phyloP scores from a whole-genome alignment of 1,284 basidiomycete genomes.

The Termitomyces sp. region DNA sequence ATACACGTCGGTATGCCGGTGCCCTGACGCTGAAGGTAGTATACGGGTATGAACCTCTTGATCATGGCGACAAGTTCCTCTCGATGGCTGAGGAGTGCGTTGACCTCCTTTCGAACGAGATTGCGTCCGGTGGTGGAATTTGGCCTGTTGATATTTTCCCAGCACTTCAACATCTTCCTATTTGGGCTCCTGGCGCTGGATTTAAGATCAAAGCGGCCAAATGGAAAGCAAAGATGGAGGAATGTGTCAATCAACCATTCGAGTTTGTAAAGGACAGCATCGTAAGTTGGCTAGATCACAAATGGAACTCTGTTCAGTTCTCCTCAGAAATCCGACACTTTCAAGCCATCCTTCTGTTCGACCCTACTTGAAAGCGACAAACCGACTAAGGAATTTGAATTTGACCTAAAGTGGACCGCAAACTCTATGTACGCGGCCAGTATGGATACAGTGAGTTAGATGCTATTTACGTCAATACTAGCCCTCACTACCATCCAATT shows the following conservation, averaged over 20 bases:
- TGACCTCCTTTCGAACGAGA: constrained; percentile 51
- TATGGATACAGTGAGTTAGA: constrained; percentile 50
- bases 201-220: constrained; percentile 49
- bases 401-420: constrained; percentile 66
- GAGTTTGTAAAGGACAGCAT: constrained; percentile 52
- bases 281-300: constrained; percentile 29
- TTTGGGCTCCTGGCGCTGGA: constrained; percentile 29
- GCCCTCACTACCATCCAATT: constrained; percentile 1
- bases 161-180: constrained; percentile 24
- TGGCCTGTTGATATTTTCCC: constrained; percentile 69
- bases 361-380: constrained; percentile 46
- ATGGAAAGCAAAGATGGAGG: constrained; percentile 66
- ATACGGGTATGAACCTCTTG: constrained; percentile 56
- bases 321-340: constrained; percentile 45
- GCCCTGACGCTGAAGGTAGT: constrained; percentile 56
- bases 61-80: constrained; percentile 52
- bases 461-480: background rate
- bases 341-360: constrained; percentile 56
- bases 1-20: constrained; percentile 53
- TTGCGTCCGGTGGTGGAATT: constrained; percentile 59
- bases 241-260: constrained; percentile 62
- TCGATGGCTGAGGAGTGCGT: constrained; percentile 58
- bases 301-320: background rate
- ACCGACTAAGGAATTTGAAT: constrained; percentile 40
- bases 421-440: constrained; percentile 70